Base-by-base conservation (phyloP, 2,329 filamentous ascomycete genomes). In the Hypoxylon sp. region DNA sequence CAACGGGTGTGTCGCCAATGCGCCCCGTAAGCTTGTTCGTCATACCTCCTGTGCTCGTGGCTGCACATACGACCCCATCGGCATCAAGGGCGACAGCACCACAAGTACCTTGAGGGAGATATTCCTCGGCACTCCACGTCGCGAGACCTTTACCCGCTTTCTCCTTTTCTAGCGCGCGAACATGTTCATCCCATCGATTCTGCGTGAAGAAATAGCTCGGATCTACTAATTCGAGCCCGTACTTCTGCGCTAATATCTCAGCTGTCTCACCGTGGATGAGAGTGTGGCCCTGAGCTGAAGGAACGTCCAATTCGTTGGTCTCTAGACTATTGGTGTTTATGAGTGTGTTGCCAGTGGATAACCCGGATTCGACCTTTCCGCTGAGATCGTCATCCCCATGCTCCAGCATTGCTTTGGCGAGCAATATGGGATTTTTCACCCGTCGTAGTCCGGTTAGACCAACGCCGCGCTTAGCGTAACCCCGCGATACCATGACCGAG, bases 21-120 rank as follows among this genome's bases (percentile, higher is more conserved):
- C 91, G 78, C 0, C 91, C 91, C 0, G 89, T 89, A 45, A 93
- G 73, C 74, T 96, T 96, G 69, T 96, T 96, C 15, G 91, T 96
- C 69, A 96, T 69, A 0, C 91, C 91, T 4, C 91, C 91, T 0
- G 83, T 86, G 63, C 80, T 84, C 2, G 83, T 86, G 1, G 82
- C 83, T n/a, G 69, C 76, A 60, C 89, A 91, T 2, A 95, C 70
- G 3, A 88, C 83, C 0, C 91, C 91, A 29, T 85, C 80, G n/a
- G 75, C 75, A 68, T 96, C 91, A 5, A 96, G 73, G 16, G 89
- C 90, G 0, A 96, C 90, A 5, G 89, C 90, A 1, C 91, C 91
- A 20, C 88, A 88, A 0, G 91, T 96, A 0, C 91, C 91, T 70
- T 95, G 90, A 1, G 90, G 88, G 11, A 95, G 75, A 65, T 88